These are phyloP conservation scores for Tricholoma saponaceum DNA, from an alignment of 768 basidiomycete species.

Conservation along the genomic window DNA sequence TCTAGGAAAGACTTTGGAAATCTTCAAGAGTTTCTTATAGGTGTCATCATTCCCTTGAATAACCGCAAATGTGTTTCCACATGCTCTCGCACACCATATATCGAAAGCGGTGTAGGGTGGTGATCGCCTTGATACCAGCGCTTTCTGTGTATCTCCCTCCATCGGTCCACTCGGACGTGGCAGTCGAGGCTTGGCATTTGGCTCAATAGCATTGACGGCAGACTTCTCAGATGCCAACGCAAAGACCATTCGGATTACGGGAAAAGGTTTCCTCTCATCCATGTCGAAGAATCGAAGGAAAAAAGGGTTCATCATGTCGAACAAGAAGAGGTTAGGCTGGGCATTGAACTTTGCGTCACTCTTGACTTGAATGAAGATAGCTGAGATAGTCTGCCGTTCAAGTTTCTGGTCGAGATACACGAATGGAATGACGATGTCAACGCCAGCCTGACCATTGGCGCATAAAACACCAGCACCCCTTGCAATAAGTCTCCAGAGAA, in stretches of 20 bases:
- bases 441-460: not conserved
- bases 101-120: not conserved
- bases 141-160: not conserved
- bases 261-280: conserved; percentile 2
- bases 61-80: not conserved
- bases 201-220: no score
- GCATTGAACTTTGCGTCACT: conserved; percentile 12
- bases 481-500: not conserved
- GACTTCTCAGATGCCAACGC: not conserved
- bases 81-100: conserved; percentile 3
- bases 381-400: no score
- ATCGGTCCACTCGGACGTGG: no score
- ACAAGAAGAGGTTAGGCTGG: conserved; percentile 7
- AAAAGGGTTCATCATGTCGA: conserved; percentile 20
- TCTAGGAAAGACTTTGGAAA: not conserved
- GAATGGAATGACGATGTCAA: not conserved
- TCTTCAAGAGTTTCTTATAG: not conserved
- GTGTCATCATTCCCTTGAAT: not conserved
- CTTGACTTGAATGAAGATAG: conserved; percentile 19
- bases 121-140: not conserved
- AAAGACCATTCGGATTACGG: conserved; percentile 12
- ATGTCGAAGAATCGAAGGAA: conserved; percentile 13
- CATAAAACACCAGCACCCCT: not conserved
- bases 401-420: conserved; percentile 1
- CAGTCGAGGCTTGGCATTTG: no score